These are phyloP conservation scores for Pelargonium fulgidum DNA, from an alignment of 441 rosid species.

Conservation along the genomic window DNA sequence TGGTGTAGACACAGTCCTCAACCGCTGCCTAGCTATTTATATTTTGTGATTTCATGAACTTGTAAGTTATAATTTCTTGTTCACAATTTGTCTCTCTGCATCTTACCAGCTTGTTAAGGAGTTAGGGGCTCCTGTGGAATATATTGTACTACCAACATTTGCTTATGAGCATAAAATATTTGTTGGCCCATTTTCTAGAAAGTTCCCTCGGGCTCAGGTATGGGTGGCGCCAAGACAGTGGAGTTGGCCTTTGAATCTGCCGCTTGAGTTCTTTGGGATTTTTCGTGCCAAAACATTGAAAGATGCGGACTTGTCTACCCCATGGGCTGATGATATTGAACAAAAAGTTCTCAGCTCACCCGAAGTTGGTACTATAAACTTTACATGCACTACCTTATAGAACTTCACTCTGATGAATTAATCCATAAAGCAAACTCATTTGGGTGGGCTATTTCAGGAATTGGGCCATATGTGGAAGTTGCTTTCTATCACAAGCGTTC, in stretches of 20 bases:
- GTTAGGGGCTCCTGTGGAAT: conserved; percentile 77
- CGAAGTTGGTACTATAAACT: conserved; percentile 69
- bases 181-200: conserved; percentile 92
- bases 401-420: conserved; percentile 9
- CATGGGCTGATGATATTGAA: conserved; percentile 87
- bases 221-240: conserved; percentile 99
- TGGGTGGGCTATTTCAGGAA: conserved; percentile 43
- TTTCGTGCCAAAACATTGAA: conserved; percentile 71
- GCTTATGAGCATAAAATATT: conserved; percentile 97
- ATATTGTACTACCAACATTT: conserved; percentile 78
- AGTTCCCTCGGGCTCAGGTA: conserved; percentile 76
- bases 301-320: conserved; percentile 66
- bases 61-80: background rate
- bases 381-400: conserved; percentile 5
- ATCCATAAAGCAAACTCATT: conserved; percentile 1
- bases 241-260: conserved; percentile 97
- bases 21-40: background rate
- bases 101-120: conserved; percentile 74
- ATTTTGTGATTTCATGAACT: conserved; percentile 12
- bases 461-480: conserved; percentile 92
- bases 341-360: conserved; percentile 92
- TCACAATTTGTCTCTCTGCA: conserved; percentile 17
- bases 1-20: background rate
- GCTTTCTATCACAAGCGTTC: conserved; percentile 85
- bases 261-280: conserved; percentile 87